Conservation (phyloP, 2,329 filamentous ascomycete genomes). For the Helotiales sp. region DNA sequence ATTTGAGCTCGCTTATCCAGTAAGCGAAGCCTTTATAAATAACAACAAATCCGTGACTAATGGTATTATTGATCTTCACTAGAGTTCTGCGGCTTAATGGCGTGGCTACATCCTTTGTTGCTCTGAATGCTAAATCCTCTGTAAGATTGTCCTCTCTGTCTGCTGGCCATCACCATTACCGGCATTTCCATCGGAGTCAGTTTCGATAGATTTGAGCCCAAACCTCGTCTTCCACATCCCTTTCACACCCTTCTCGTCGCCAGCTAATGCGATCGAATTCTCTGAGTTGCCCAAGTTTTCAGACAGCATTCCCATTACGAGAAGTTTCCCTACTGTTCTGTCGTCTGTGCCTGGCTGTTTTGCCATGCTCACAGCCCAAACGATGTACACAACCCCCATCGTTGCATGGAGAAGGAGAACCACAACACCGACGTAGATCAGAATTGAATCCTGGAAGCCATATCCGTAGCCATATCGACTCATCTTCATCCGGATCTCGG, state of each 20-base stretch:
- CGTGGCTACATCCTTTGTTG: too few species aligned
- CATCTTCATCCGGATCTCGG: slow-evolving; percentile 1
- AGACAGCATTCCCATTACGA: slow-evolving; percentile 12
- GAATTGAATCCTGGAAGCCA: slow-evolving; percentile 14
- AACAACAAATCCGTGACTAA: too few species aligned
- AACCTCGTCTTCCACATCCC: slow-evolving; percentile 15
- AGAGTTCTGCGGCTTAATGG: too few species aligned
- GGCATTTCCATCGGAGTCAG: neutral
- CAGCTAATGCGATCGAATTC: neutral
- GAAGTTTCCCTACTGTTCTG: slow-evolving; percentile 12
- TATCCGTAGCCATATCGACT: slow-evolving; percentile 17
- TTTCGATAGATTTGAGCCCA: neutral
- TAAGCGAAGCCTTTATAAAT: too few species aligned
- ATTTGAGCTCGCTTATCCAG: too few species aligned
- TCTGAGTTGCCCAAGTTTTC: neutral
- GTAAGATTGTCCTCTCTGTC: neutral
- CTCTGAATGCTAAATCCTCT: neutral
- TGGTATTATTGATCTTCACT: too few species aligned
- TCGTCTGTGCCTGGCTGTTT: neutral
- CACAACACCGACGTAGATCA: slow-evolving; percentile 12
- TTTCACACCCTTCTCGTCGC: neutral
- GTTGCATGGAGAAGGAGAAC: slow-evolving; percentile 9
- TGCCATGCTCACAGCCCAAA: slow-evolving; percentile 3
- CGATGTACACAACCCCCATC: neutral
- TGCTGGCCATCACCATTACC: neutral